A percentile compares a stretch with the other conserved stretches of the same genome.
Conservation (phyloP, 2,329 filamentous ascomycete species). For the Venturia oleaginea region DNA sequence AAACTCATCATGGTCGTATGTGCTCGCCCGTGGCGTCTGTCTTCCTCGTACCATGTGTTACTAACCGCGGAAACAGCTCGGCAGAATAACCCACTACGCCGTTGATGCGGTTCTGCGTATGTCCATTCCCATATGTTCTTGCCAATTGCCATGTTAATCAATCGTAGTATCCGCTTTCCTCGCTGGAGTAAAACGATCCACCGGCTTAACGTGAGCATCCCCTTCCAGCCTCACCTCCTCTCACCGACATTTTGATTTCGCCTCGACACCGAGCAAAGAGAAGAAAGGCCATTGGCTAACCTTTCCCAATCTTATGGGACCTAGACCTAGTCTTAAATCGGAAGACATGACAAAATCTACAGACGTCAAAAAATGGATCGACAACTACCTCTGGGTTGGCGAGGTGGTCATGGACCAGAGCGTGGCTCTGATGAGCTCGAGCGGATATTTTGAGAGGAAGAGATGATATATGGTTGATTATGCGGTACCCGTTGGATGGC, state of each 20-base stretch:
- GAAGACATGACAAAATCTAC: conserved; percentile 78
- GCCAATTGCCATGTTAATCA: conserved; percentile 9
- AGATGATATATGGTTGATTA: conserved; percentile 31
- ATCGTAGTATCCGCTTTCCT: conserved; percentile 81
- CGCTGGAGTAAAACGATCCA: conserved; percentile 94
- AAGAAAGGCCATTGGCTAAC: background rate
- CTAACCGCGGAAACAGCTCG: conserved; percentile 38
- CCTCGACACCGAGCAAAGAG: background rate
- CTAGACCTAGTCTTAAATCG: conserved; percentile 71
- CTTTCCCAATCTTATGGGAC: conserved; percentile 7
- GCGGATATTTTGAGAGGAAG: conserved; percentile 83
- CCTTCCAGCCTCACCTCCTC: conserved; percentile 1
- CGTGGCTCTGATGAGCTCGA: conserved; percentile 80
- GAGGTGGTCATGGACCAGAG: conserved; percentile 99
- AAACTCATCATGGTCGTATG: conserved; percentile 12
- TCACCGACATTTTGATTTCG: background rate
- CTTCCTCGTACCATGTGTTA: background rate
- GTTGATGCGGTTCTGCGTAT: conserved; percentile 89
- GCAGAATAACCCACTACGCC: conserved; percentile 86
- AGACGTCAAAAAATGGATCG: conserved; percentile 78
- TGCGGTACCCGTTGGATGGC: background rate
- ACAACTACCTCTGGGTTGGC: conserved; percentile 86
- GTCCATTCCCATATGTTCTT: conserved; percentile 29
- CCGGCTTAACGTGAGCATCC: conserved; percentile 83
- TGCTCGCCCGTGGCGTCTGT: conserved; percentile 2